phyloP scores from a whole-genome alignment of 2,329 filamentous ascomycete species.

The Aotearoamyces nothofagi region DNA sequence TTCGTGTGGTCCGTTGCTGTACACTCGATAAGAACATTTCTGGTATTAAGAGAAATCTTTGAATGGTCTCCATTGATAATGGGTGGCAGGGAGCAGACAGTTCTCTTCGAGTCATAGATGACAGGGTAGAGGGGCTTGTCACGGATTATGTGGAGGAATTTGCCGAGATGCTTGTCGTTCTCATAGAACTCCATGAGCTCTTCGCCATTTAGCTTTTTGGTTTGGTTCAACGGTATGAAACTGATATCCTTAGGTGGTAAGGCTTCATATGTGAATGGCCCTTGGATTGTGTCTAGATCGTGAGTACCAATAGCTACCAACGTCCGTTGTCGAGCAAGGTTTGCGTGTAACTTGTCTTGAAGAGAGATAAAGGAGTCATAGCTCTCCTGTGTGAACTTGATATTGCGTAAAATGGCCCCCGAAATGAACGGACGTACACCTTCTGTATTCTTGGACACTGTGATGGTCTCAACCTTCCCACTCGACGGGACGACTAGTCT shows the following conservation, averaged over 20 bases:
- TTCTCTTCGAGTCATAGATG: slow-evolving; percentile 78
- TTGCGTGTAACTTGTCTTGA: slow-evolving; percentile 96
- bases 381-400: slow-evolving; percentile 79
- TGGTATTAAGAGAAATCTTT: slow-evolving; percentile 85
- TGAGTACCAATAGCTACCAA: slow-evolving; percentile 96
- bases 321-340: slow-evolving; percentile 82
- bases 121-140: slow-evolving; percentile 91
- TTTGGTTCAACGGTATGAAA: slow-evolving; percentile 84
- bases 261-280: slow-evolving; percentile 94
- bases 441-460: slow-evolving; percentile 58
- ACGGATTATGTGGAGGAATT: slow-evolving; percentile 85
- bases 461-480: slow-evolving; percentile 66
- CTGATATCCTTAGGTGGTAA: slow-evolving; percentile 81
- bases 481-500: slow-evolving; percentile 54
- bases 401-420: slow-evolving; percentile 73
- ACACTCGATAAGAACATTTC: slow-evolving; percentile 92
- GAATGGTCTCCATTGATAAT: slow-evolving; percentile 98
- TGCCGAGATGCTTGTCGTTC: slow-evolving; percentile 81
- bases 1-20: slow-evolving; percentile 94
- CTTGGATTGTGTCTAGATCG: slow-evolving; percentile 83
- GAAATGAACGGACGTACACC: slow-evolving; percentile 79
- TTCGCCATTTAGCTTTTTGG: slow-evolving; percentile 69
- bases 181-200: slow-evolving; percentile 94
- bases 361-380: slow-evolving; percentile 97
- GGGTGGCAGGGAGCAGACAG: slow-evolving; percentile 84